Percentiles rank a stretch among this genome's conserved stretches.
Evolutionary conservation across 495 filamentous ascomycete genomes (phyloP).

Genomic region (Talaromyces wortmannii): DNA sequence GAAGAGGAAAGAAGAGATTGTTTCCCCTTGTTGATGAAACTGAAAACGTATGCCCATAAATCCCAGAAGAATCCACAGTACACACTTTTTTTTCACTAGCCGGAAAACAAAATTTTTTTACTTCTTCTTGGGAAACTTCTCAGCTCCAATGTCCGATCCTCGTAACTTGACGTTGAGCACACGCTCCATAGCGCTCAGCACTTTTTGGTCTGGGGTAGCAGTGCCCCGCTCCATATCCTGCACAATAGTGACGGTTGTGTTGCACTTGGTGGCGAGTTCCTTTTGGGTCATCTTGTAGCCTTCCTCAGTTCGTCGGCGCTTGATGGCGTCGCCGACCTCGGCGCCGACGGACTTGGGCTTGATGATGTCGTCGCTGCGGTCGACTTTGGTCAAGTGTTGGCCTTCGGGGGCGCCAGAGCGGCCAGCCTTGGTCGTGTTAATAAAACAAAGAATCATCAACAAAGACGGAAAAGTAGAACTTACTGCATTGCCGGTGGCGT

Average conservation of each 20-base stretch:
- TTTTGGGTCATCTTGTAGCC: conserved; percentile 89
- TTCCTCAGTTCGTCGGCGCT: conserved; percentile 63
- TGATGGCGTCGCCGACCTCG: conserved; percentile 77
- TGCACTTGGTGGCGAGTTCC: conserved; percentile 91
- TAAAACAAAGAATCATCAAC: conserved; percentile 4
- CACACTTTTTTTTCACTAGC: neutral
- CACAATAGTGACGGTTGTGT: conserved; percentile 72
- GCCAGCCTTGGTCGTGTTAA: conserved; percentile 33
- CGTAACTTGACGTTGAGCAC: conserved; percentile 80
- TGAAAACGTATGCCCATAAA: conserved; percentile 9
- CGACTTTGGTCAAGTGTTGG: conserved; percentile 95
- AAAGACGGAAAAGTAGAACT: conserved; percentile 23
- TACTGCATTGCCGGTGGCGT: conserved; percentile 67
- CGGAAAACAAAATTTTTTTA: conserved; percentile 15
- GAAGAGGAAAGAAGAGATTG: too few species aligned
- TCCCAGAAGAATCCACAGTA: conserved; percentile 23
- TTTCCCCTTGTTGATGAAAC: too few species aligned
- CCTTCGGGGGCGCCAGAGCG: conserved; percentile 65
- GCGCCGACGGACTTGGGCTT: conserved; percentile 86
- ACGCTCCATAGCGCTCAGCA: conserved; percentile 72
- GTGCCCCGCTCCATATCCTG: conserved; percentile 81
- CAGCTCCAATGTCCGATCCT: conserved; percentile 68
- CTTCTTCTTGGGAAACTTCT: conserved; percentile 69
- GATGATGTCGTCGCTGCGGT: conserved; percentile 95
- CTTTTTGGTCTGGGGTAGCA: conserved; percentile 78